phyloP scores from a whole-genome alignment of 768 basidiomycete species.

The Lactarius hengduanensis region DNA sequence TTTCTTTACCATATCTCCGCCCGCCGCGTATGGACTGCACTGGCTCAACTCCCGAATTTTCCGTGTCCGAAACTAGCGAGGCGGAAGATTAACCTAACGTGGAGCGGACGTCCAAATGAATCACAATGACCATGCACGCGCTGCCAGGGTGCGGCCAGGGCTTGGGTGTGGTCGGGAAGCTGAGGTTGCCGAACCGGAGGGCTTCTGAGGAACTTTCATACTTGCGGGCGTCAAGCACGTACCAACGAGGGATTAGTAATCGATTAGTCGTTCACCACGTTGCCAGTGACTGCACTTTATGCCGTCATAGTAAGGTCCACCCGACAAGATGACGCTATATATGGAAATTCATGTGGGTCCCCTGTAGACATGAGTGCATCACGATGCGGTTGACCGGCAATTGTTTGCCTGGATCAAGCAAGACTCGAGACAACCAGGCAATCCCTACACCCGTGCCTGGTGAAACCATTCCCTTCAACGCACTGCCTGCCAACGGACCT shows the following conservation, averaged over 20 bases:
- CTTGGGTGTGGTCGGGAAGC: neutral
- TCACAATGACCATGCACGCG: neutral
- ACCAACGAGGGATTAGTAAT: neutral
- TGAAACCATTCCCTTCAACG: neutral
- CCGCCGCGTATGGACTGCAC: neutral
- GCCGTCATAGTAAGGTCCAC: conserved; percentile 5
- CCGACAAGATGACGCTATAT: neutral
- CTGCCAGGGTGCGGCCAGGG: neutral
- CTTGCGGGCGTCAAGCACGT: conserved; percentile 15
- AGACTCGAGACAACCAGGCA: neutral
- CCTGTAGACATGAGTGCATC: neutral
- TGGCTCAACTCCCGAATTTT: neutral
- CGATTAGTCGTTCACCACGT: conserved; percentile 1
- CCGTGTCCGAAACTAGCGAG: neutral
- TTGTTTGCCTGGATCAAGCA: neutral
- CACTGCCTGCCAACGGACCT: neutral
- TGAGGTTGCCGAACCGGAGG: conserved; percentile 12
- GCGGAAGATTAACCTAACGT: neutral
- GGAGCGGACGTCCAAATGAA: neutral
- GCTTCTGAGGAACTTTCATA: conserved; percentile 24
- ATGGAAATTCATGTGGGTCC: conserved; percentile 2
- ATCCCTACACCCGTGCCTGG: neutral
- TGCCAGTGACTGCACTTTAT: neutral
- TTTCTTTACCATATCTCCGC: neutral
- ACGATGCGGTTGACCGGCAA: neutral